Evolutionary conservation across 306 rosid genomes (phyloP), one percentile per base, ranked within the genome.

Genomic region (Clitoria ternatea): DNA sequence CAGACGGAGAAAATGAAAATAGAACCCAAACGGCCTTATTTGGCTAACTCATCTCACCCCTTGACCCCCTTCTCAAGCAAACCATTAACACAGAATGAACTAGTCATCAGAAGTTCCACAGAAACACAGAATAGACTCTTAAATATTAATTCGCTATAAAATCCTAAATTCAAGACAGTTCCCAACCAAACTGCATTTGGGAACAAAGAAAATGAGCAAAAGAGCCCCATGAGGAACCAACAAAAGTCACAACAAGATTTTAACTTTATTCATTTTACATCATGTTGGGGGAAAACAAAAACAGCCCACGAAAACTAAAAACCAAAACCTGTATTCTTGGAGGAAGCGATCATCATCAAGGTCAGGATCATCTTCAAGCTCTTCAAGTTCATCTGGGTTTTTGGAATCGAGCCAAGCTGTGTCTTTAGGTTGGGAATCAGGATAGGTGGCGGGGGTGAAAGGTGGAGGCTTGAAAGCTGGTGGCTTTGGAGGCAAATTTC

Each of bases 281-380:
- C 42, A 11, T 6, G 42, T 22, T 55, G 40, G n/a, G 20, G 9
- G 52, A 55, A 36, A 53, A 52, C 43, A 44, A 27, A 42, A 52
- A 11, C 17, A 0, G 4, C 29, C 69, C 63, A 43, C 9, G 1
- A 1, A 29, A 13, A n/a, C 0, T 7, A 9, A 4, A 26, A 63
- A 23, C 1, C 3, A 37, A 15, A 24, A 92, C 98, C 97, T 90
- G 75, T 94, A 94, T 27, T 94, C 91, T 56, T 87, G 69, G 33
- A 94, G 95, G 75, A 94, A 94, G 0, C 90, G 91, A 77, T 90
- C 96, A 27, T 94, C 95, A 3, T 94, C 96, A 18, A 94, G 83
- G 4, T 94, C 98, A 18, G 87, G 82, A 79, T 87, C 89, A 1
- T 89, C 97, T 69, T 94, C 97, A 6, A 94, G 94, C 13, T 94